These are phyloP conservation scores for Platanthera guangdongensis DNA, from an alignment of 106 monocot species.

Conservation along the genomic window DNA sequence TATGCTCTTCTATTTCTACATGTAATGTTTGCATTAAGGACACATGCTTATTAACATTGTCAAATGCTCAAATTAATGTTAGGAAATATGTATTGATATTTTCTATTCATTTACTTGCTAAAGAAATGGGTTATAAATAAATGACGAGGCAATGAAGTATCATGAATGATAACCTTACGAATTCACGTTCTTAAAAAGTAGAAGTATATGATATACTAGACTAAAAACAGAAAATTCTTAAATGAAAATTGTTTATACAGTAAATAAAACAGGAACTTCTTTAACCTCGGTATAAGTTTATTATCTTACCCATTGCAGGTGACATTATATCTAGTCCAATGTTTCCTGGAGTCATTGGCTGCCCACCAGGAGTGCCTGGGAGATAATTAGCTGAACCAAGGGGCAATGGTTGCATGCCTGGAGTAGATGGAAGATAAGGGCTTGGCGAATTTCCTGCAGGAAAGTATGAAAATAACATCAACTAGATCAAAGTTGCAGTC, in stretches of 20 bases:
- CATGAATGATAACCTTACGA: background rate
- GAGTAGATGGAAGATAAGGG: constrained; percentile 93
- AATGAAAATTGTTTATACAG: background rate
- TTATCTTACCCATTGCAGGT: constrained; percentile 60
- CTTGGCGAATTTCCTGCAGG: constrained; percentile 80
- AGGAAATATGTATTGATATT: background rate
- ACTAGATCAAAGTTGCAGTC: background rate
- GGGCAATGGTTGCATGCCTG: constrained; percentile 94
- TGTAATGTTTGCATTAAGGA: too few species aligned
- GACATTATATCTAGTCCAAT: constrained; percentile 93
- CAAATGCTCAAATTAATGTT: background rate
- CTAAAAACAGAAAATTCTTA: background rate
- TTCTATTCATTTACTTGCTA: background rate
- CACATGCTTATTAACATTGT: background rate
- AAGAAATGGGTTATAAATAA: background rate
- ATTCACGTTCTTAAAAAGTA: background rate
- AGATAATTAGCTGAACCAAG: constrained; percentile 80
- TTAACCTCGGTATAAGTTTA: background rate
- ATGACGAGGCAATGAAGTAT: background rate
- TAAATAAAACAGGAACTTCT: background rate
- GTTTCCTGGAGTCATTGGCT: constrained; percentile 98
- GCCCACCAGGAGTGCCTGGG: constrained; percentile 96
- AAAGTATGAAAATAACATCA: background rate
- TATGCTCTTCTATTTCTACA: too few species aligned
- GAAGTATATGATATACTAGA: background rate